phyloP scores from a whole-genome alignment of 2,329 filamentous ascomycete species.

The Colletotrichum ledebouriae region DNA sequence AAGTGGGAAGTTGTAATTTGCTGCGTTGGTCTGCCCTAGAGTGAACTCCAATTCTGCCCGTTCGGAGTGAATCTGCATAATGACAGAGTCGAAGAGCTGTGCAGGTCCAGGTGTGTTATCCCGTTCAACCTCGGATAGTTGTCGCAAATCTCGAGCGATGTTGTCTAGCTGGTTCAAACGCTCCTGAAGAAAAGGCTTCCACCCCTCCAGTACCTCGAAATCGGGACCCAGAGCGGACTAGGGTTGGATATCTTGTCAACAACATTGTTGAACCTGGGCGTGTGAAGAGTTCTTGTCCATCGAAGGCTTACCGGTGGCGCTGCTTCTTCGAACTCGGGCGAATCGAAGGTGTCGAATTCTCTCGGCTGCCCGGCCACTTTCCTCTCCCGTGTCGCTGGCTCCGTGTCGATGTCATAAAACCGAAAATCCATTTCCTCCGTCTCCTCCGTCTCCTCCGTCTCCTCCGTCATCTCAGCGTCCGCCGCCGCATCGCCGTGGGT shows the following conservation, averaged over 20 bases:
- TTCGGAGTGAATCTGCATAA: neutral
- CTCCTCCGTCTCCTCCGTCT: neutral
- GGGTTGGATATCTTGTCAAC: neutral
- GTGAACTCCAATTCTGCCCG: constrained; percentile 4
- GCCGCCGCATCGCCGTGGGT: neutral
- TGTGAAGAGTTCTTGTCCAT: neutral
- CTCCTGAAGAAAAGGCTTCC: neutral
- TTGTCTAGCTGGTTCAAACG: neutral
- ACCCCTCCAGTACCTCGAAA: neutral
- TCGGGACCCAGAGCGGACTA: constrained; percentile 4
- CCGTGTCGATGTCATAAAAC: neutral
- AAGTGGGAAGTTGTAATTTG: neutral
- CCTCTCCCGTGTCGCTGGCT: neutral
- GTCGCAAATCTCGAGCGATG: neutral
- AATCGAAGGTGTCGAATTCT: neutral
- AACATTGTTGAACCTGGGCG: neutral
- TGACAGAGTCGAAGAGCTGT: neutral
- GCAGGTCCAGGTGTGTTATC: neutral
- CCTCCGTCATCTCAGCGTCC: constrained; percentile 1
- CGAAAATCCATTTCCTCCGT: neutral
- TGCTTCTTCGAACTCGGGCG: neutral
- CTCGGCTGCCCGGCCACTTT: neutral
- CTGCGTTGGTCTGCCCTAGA: neutral
- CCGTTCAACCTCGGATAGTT: neutral
- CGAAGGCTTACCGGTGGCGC: constrained; percentile 3